Evolutionary conservation across 176 grass and related monocot species (phyloP), one percentile per base, ranked within the genome.

Genomic region (Tuctoria greenei): DNA sequence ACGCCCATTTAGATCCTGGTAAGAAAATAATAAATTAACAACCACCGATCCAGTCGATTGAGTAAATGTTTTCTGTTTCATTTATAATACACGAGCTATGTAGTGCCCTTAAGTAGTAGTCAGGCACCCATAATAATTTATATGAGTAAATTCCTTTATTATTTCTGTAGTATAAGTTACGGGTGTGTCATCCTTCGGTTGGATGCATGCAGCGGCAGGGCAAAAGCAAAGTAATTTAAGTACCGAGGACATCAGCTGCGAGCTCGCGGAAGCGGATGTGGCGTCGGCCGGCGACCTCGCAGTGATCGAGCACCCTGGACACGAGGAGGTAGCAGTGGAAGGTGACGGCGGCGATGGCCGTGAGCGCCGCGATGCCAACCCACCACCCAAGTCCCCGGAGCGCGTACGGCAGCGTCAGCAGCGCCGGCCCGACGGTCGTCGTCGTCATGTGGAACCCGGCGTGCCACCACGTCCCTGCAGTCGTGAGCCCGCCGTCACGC

Each of bases 391-490:
- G 84, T 9, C 94, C 94, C 0, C 88, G 80, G 17, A 97, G 75
- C 45, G 91, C 94, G 69, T 93, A 97, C 43, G 91, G 94, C 64
- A 97, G 91, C 71, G 94, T 89, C 23, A 97, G 86, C 64, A 93
- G 84, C 64, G 94, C 89, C 3, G 94, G 94, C 0, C 94, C 94
- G 8, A 97, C 91, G 40, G 87, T 93, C 41, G 94, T 91, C 67
- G 94, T 93, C 51, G 94, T 93, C 25, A 93, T 86, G 50, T 97
- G 94, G 68, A 97, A 97, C 56, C 94, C 94, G 5, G 94, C 94
- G 79, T 93, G 94, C 86, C 88, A 97, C 94, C 94, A 93, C 61
- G 62, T 91, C 70, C 94, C 94, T 93, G 76, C 3, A 3, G n/a
- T n/a, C n/a, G n/a, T n/a, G n/a, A n/a, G n/a, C n/a, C n/a, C n/a